phyloP scores from a whole-genome alignment of 2,329 filamentous ascomycete genomes.

The Botryotinia narcissicola region DNA sequence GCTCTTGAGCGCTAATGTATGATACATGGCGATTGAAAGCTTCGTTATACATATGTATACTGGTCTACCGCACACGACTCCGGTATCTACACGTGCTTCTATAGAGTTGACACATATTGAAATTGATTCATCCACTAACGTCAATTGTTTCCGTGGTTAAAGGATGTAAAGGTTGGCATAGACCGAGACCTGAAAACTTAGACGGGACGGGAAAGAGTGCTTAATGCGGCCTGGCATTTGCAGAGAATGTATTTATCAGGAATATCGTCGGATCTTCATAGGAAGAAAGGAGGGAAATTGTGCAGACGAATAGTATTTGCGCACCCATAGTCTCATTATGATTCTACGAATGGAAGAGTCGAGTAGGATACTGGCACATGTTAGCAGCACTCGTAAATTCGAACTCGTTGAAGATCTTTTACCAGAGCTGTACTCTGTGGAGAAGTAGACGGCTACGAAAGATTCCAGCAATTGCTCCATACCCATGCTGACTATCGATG shows the following conservation, averaged over 20 bases:
- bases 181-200: fast-evolving
- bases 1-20: too few relatives aligned
- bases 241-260: neutral
- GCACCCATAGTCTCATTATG: neutral
- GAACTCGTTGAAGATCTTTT: fast-evolving
- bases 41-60: fast-evolving
- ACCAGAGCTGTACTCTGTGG: fast-evolving
- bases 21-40: too few relatives aligned
- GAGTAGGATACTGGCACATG: neutral
- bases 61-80: too few relatives aligned
- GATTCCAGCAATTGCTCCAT: too few relatives aligned
- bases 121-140: fast-evolving
- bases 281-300: neutral
- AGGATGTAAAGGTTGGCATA: too few relatives aligned
- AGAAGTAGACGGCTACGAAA: fast-evolving
- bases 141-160: too few relatives aligned
- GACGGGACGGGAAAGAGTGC: too few relatives aligned
- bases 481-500: neutral
- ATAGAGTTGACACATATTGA: fast-evolving
- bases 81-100: fast-evolving
- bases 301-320: neutral
- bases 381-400: too few relatives aligned
- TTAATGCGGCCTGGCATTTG: fast-evolving
- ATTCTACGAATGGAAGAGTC: fast-evolving
- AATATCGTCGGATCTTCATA: fast-evolving